Base-by-base conservation (phyloP, 495 filamentous ascomycete species). In the Cudoniella acicularis region DNA sequence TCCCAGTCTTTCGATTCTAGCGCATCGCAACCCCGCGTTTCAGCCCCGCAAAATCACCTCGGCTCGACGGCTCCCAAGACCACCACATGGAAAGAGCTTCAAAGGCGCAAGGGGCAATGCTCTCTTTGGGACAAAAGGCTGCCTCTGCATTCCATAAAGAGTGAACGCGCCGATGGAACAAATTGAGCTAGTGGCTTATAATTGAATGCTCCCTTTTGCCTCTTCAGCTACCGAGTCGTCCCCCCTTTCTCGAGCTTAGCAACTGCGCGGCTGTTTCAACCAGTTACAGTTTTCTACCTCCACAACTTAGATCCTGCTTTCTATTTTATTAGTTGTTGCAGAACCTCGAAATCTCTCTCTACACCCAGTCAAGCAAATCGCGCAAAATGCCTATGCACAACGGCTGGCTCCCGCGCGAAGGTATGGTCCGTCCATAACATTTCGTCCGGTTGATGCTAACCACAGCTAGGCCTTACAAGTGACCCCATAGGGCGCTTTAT, bases 401-500 rank as follows among this genome's bases (percentile, higher is more conserved):
- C 20, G 77, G 76, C 60, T 63, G 73, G 55, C 69, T 80, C 36
- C 76, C 76, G 26, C 76, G 76, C 46, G 75, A 80, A 66, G 64
- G 64, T 64, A 64, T 8, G n/a, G n/a, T n/a, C n/a, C 8, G 20
- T 3, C 11, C n/a, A 30, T 16, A 11, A 10, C n/a, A 59, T 13
- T 20, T 20, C 27, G 18, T 25, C 24, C 24, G 9, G 20, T 16
- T n/a, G 4, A 36, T 41, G 36, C 8, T 42, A 27, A 3, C 46
- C 22, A 40, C 10, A 50, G 48, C 18, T 58, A 85, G 86, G 86
- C 45, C 80, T 90, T 67, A 85, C 82, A 16, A 72, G 74, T 43
- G 86, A 89, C 68, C 77, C 82, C 2, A 30, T 87, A 43, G 69
- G 80, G 23, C 72, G 70, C 43, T 61, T 85, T 30, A 65, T 90